Evolutionary conservation across 1,139 yeast genomes (phyloP).

Genomic region (Hemisphaericaspora xylanilytica): DNA sequence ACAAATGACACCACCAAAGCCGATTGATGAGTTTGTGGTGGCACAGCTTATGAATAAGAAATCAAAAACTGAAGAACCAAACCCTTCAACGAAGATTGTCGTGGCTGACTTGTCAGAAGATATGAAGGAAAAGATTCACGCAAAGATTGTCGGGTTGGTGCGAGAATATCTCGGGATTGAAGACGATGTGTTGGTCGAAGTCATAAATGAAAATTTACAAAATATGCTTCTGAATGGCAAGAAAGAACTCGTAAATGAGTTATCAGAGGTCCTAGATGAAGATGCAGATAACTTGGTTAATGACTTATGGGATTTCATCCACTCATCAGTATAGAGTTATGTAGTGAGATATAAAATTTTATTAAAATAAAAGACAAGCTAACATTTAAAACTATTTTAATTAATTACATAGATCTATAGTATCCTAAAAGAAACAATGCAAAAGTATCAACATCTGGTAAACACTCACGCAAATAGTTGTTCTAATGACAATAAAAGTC

Average conservation of each 20-base stretch:
- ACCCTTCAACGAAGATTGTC: conserved; percentile 1
- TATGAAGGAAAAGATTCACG: conserved; percentile 21
- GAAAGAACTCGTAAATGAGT: conserved; percentile 38
- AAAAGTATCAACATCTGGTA: conserved; percentile 1
- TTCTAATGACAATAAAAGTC: neutral
- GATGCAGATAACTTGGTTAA: conserved; percentile 49
- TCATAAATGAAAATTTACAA: conserved; percentile 37
- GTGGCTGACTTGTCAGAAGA: conserved; percentile 18
- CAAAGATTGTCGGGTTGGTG: conserved; percentile 39
- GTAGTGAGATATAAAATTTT: neutral
- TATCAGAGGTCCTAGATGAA: conserved; percentile 54
- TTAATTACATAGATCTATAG: conserved; percentile 1
- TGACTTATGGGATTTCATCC: conserved; percentile 30
- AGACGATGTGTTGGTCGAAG: conserved; percentile 50
- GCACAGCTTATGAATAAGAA: conserved; percentile 1
- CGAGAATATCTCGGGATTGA: conserved; percentile 53
- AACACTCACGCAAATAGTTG: neutral
- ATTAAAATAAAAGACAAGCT: neutral
- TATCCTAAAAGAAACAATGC: neutral
- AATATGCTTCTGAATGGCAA: conserved; percentile 28
- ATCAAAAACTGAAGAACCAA: conserved; percentile 4
- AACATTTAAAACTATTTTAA: conserved; percentile 2
- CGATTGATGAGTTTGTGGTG: conserved; percentile 3
- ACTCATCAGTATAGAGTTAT: neutral
- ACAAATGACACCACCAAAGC: conserved; percentile 1